Evolutionary conservation across 2,329 filamentous ascomycete genomes (phyloP).

Genomic region (Fusarium pseudonygamai): DNA sequence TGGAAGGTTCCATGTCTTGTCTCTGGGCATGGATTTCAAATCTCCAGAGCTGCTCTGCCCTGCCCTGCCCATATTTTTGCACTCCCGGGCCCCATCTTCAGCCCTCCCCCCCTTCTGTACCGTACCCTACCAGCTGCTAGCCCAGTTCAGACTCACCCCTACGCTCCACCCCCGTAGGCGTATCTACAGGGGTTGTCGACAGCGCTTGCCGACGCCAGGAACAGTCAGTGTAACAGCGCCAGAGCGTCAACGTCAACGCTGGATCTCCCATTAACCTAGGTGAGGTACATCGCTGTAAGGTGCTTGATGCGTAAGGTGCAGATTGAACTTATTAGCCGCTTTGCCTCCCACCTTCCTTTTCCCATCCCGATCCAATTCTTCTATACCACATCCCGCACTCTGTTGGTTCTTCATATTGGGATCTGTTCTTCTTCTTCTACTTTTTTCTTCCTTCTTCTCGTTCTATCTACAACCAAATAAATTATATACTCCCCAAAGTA

Average conservation of each 20-base stretch:
- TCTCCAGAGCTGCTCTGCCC: not conserved
- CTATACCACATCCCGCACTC: constrained; percentile 25
- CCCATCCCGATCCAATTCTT: constrained; percentile 23
- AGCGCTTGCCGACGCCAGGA: constrained; percentile 32
- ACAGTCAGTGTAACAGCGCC: constrained; percentile 23
- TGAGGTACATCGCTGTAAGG: not conserved
- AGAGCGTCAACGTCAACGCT: constrained; percentile 26
- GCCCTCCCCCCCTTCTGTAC: not conserved
- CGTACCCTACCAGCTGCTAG: not conserved
- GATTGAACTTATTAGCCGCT: constrained; percentile 18
- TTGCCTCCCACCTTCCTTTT: constrained; percentile 16
- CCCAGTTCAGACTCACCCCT: not conserved
- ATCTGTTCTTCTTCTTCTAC: not conserved
- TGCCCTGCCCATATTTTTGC: not conserved
- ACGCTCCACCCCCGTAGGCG: constrained; percentile 8
- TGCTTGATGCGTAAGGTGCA: constrained; percentile 5
- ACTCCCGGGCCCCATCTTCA: constrained; percentile 3
- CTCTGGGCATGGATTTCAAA: not conserved
- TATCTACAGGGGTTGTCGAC: constrained; percentile 13
- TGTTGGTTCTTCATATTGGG: not conserved
- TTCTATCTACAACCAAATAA: not conserved
- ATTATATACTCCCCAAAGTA: not conserved
- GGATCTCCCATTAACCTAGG: constrained; percentile 14
- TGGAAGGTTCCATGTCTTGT: not conserved
- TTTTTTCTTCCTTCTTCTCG: not conserved